Percentiles rank a stretch among this genome's conserved stretches.
These are phyloP conservation scores for Kwoniella sp. DNA, from an alignment of 768 basidiomycete genomes.

Conservation along the genomic window DNA sequence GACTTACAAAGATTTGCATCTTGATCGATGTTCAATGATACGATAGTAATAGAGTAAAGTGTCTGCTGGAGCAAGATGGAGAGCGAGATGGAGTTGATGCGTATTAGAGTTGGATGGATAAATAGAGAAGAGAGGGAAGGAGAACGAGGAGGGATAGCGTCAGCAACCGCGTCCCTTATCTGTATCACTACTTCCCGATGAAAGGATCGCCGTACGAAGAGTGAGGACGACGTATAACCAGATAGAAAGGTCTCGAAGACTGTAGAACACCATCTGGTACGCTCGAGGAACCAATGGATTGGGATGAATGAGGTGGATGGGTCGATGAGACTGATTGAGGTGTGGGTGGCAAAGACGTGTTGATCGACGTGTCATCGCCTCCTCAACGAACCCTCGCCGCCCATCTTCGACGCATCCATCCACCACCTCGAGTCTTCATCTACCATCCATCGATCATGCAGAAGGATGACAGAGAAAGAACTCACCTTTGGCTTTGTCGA, in stretches of 20 bases:
- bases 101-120: not conserved
- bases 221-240: too few species aligned
- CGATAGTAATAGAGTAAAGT: not conserved
- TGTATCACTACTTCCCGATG: not conserved
- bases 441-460: not conserved
- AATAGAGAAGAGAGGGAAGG: not conserved
- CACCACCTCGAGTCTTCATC: not conserved
- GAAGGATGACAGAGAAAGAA: not conserved
- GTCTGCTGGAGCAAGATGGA: not conserved
- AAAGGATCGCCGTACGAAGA: not conserved
- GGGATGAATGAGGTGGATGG: conserved; percentile 7
- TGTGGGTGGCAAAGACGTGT: conserved; percentile 10
- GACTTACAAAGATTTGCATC: conserved; percentile 86
- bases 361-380: conserved; percentile 12
- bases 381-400: not conserved
- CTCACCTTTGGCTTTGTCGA: not conserved
- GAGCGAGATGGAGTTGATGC: not conserved
- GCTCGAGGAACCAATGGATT: too few species aligned
- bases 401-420: not conserved
- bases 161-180: conserved; percentile 4
- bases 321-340: not conserved
- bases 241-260: conserved; percentile 1
- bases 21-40: conserved; percentile 9
- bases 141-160: conserved; percentile 1
- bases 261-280: too few species aligned